Evolutionary conservation across 73 alveolate species (phyloP).

Genomic region (Paramecium caudatum): DNA sequence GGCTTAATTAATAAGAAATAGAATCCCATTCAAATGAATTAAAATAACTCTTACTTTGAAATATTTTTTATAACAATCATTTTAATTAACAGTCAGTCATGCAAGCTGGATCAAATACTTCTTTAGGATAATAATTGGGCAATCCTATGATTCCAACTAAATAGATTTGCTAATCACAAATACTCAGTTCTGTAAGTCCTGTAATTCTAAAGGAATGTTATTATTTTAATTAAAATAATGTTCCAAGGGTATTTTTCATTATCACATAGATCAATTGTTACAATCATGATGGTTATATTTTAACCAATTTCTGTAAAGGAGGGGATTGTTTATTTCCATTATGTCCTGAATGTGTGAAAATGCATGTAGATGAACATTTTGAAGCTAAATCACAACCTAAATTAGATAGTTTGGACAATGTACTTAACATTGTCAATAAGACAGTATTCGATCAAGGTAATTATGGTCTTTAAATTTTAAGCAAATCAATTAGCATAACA

Average conservation of each 20-base stretch:
- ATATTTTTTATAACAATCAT: background rate
- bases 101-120: no score
- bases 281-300: constrained; percentile 50
- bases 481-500: constrained; percentile 35
- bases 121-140: constrained; percentile 32
- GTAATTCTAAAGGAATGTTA: background rate
- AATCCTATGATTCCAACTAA: no score
- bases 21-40: background rate
- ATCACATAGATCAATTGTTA: background rate
- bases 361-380: constrained; percentile 29
- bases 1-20: constrained; percentile 70
- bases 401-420: constrained; percentile 25
- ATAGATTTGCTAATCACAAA: no score
- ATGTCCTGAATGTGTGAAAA: constrained; percentile 33
- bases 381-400: background rate
- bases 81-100: no score
- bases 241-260: constrained; percentile 3
- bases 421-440: background rate
- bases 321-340: constrained; percentile 8
- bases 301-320: constrained; percentile 5
- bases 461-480: background rate
- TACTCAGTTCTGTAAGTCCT: background rate
- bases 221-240: background rate
- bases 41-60: background rate
- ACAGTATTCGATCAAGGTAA: constrained; percentile 39